Evolutionary conservation across 1,284 basidiomycete species (phyloP).

Genomic region (Phenoliferia sp.): DNA sequence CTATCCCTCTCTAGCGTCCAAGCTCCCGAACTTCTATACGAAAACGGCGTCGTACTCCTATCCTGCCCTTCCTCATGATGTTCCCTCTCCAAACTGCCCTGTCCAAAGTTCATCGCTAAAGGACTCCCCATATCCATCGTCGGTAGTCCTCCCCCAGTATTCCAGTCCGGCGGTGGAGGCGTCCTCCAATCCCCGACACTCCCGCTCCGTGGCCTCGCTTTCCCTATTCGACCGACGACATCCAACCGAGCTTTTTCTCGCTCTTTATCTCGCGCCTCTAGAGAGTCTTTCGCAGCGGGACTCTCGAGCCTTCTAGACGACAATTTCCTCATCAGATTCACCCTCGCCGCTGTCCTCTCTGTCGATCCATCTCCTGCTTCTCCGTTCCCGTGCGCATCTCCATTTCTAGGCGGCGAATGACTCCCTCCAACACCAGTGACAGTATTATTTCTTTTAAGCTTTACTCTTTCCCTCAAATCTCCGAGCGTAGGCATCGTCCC

Average conservation of each 20-base stretch:
- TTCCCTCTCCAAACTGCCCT: neutral
- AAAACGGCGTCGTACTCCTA: neutral
- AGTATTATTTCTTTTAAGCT: conserved; percentile 19
- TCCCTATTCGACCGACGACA: conserved; percentile 11
- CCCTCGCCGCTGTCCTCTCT: conserved; percentile 28
- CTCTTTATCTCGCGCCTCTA: neutral
- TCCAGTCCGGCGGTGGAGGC: neutral
- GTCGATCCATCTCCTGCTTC: neutral
- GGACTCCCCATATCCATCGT: neutral
- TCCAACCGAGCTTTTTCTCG: neutral
- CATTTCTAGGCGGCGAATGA: neutral
- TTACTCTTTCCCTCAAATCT: conserved; percentile 23
- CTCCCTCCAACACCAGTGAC: conserved; percentile 19
- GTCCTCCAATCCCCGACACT: conserved; percentile 4
- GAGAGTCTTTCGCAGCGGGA: conserved; percentile 5
- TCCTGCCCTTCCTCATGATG: neutral
- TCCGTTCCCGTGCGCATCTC: neutral
- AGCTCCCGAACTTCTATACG: neutral
- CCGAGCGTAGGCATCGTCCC: conserved; percentile 22
- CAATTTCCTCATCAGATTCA: conserved; percentile 37
- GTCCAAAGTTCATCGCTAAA: neutral
- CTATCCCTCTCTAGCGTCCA: conserved; percentile 2
- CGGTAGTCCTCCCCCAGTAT: neutral
- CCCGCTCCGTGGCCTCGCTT: conserved; percentile 22
- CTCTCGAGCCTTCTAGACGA: conserved; percentile 26